Base-by-base conservation (phyloP, 805 yeast species). In the Zygosaccharomyces bisporus region DNA sequence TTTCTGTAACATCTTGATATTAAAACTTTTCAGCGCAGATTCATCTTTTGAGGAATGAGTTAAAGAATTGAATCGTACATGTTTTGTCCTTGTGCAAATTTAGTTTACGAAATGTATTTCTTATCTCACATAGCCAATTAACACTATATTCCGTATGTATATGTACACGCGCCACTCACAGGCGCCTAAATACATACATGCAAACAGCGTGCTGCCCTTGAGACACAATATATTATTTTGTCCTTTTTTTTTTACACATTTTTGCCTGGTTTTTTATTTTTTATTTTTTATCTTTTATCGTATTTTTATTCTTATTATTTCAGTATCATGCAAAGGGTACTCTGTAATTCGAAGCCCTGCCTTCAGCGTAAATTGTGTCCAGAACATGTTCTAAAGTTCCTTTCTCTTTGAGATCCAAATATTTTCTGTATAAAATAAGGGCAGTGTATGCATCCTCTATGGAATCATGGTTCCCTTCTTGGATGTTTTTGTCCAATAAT, bases 401-500 rank as follows among this genome's bases (percentile, higher is more conserved):
- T 0, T 66, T 62, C 3, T 70, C 73, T 41, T 70, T 68, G 51
- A 91, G 71, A 51, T 83, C 81, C 56, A 77, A 64, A 58, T 86
- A 91, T 56, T 79, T 80, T 49, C 79, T 77, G 68, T 86, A 95
- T 27, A 93, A 68, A 35, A 77, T 64, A 54, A 93, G 72, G 0
- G 99, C 98, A 8, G 95, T 83, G 45, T 73, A 70, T 0, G 99
- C 97, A 69, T 93, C 99, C 59, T 93, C 99, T 35, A 93, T 89
- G 0, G 98, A 91, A 61, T 95, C 98, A 65, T 93, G 99, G 59
- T 91, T 91, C 1, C 93, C 95, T 2, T 80, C 80, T 63, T 93
- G 99, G 24, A 95, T 95, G 39, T 80, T 75, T 49, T 79, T 81
- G 25, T 76, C 76, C 42, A 93, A 70, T 37, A 91, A 71, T 21